A percentile compares a stretch with the other conserved stretches of the same genome.
These are phyloP conservation scores for Xerocomus spinulosus DNA, from an alignment of 768 basidiomycete genomes.

Conservation along the genomic window DNA sequence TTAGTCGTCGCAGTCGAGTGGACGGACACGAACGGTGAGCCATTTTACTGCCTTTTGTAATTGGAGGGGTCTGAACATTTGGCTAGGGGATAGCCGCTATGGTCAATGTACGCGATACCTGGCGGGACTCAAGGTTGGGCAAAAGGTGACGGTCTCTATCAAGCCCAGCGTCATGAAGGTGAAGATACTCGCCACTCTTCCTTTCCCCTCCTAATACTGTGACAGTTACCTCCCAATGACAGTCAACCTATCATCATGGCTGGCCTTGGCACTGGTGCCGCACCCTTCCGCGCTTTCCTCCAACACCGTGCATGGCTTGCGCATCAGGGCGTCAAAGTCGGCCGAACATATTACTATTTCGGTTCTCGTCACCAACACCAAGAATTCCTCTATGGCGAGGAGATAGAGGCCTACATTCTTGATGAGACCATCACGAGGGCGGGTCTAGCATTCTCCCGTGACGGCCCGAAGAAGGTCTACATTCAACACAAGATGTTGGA, in stretches of 20 bases:
- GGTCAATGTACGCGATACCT: constrained; percentile 98
- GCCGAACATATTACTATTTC: constrained; percentile 97
- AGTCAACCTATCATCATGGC: constrained; percentile 96
- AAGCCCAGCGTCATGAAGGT: constrained; percentile 99
- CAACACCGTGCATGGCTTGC: constrained; percentile 88
- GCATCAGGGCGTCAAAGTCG: constrained; percentile 72
- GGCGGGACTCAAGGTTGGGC: constrained; percentile 73
- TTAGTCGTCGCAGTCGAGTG: constrained; percentile 97
- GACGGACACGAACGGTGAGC: constrained; percentile 74
- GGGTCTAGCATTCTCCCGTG: constrained; percentile 95
- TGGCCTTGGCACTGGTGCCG: constrained; percentile 95
- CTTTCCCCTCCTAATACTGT: constrained; percentile 7
- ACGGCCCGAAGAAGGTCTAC: constrained; percentile 89
- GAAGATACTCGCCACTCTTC: constrained; percentile 12
- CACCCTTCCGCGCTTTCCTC: constrained; percentile 98
- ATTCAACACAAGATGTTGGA: constrained; percentile 98
- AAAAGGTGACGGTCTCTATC: constrained; percentile 94
- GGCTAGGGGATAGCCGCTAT: constrained; percentile 64
- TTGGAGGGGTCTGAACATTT: constrained; percentile 4
- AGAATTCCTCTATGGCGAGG: constrained; percentile 96
- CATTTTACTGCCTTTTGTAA: background rate
- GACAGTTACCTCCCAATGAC: constrained; percentile 75
- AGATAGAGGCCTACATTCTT: constrained; percentile 89
- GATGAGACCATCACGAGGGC: constrained; percentile 83
- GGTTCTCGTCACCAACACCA: constrained; percentile 93